Percentiles rank a stretch among this genome's conserved stretches.
phyloP scores from a whole-genome alignment of 2,329 filamentous ascomycete species.

The Botryotinia calthae region DNA sequence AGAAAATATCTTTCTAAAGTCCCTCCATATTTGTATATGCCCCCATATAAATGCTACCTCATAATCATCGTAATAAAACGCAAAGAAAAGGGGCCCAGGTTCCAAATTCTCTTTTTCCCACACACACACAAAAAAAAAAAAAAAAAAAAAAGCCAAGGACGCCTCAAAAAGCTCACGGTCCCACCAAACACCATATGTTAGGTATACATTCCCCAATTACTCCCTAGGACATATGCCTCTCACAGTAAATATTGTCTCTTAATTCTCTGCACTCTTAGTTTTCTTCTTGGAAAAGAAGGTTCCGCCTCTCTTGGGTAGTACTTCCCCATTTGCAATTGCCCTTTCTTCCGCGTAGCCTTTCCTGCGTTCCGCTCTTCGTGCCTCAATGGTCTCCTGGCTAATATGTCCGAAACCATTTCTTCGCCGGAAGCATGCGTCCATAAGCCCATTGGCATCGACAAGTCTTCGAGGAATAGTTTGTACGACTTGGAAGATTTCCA shows the following conservation, averaged over 20 bases:
- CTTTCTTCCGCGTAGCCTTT: conserved; percentile 42
- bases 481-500: conserved; percentile 95
- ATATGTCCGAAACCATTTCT: conserved; percentile 78
- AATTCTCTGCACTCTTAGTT: conserved; percentile 4
- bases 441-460: conserved; percentile 75
- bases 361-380: conserved; percentile 67
- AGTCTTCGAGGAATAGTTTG: conserved; percentile 80
- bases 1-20: conserved; percentile 17
- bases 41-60: conserved; percentile 18
- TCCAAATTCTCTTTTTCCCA: conserved; percentile 18
- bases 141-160: conserved; percentile 3
- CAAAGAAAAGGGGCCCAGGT: conserved; percentile 10
- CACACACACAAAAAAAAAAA: conserved; percentile 6
- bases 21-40: conserved; percentile 18
- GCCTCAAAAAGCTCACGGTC: not conserved
- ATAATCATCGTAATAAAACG: conserved; percentile 20
- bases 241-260: not conserved
- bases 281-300: conserved; percentile 21
- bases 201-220: conserved; percentile 12
- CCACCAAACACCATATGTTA: conserved; percentile 15
- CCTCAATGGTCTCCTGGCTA: conserved; percentile 78
- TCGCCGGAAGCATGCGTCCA: conserved; percentile 80
- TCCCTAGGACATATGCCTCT: conserved; percentile 2
- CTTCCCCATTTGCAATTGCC: conserved; percentile 29
- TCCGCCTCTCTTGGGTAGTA: conserved; percentile 3